A percentile compares a stretch with the other conserved stretches of the same genome.
Evolutionary conservation across 73 alveolate genomes (phyloP).

Genomic region (Stentor roeselii): DNA sequence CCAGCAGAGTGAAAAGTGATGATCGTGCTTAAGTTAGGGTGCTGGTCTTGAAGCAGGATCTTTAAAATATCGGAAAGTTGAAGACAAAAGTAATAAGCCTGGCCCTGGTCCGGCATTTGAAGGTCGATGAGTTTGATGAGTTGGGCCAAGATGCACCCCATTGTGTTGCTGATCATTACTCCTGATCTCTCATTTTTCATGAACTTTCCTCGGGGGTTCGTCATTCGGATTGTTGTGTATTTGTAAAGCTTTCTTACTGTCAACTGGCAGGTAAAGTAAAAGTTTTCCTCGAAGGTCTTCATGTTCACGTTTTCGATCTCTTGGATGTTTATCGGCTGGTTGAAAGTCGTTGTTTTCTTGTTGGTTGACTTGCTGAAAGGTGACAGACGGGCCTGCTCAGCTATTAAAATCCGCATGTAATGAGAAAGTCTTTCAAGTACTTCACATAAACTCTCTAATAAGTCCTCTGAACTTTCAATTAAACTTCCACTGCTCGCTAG

Average conservation of each 20-base stretch:
- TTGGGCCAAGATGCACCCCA: neutral
- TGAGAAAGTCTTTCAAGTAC: neutral
- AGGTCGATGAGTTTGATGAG: neutral
- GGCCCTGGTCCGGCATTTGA: neutral
- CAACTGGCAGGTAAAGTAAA: conserved; percentile 18
- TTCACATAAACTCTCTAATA: neutral
- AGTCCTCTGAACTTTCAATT: too few species aligned
- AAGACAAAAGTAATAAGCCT: neutral
- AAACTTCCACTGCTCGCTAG: neutral
- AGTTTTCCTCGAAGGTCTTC: conserved; percentile 18
- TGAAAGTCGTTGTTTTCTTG: neutral
- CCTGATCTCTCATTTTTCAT: neutral
- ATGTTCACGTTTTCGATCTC: neutral
- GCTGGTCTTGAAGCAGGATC: conserved; percentile 2
- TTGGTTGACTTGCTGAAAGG: neutral
- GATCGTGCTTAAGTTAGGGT: neutral
- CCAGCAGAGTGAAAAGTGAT: neutral
- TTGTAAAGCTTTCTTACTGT: neutral
- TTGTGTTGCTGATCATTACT: neutral
- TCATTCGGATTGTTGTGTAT: neutral
- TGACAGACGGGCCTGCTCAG: conserved; percentile 16
- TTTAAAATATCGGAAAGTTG: conserved; percentile 5
- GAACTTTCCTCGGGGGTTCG: neutral
- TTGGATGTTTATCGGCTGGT: conserved; percentile 1
- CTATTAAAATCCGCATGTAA: conserved; percentile 12